phyloP scores from a whole-genome alignment of 2,329 filamentous ascomycete genomes.

The Monosporascus sp. region DNA sequence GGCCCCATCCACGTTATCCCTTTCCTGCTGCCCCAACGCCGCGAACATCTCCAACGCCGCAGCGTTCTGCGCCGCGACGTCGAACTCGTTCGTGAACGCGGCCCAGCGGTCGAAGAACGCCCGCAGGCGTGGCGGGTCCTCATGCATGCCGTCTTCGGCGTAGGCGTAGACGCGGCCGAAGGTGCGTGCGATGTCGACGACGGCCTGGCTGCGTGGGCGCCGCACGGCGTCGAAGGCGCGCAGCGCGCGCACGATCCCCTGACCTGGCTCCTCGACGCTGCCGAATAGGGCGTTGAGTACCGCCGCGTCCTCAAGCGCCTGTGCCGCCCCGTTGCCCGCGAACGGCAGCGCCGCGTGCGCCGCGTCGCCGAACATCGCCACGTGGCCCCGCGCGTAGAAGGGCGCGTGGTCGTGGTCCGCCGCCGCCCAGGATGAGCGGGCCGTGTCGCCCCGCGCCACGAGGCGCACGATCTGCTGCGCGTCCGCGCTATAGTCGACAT shows the following conservation, averaged over 20 bases:
- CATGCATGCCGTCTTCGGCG: slow-evolving; percentile 23
- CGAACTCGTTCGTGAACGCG: slow-evolving; percentile 25
- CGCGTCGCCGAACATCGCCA: slow-evolving; percentile 29
- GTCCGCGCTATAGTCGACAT: slow-evolving; percentile 25
- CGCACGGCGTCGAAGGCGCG: slow-evolving; percentile 23
- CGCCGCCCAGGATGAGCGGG: slow-evolving; percentile 23
- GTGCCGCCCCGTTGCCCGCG: slow-evolving; percentile 30
- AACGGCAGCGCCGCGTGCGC: slow-evolving; percentile 31
- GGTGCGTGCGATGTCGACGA: slow-evolving; percentile 24
- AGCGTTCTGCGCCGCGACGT: slow-evolving; percentile 24
- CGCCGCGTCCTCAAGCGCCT: slow-evolving; percentile 32
- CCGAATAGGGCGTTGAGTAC: slow-evolving; percentile 23
- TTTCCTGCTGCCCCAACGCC: neutral
- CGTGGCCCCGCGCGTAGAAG: slow-evolving; percentile 17
- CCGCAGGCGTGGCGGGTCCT: slow-evolving; percentile 22
- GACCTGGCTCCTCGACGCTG: slow-evolving; percentile 4
- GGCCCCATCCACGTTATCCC: neutral
- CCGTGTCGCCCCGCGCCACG: slow-evolving; percentile 22
- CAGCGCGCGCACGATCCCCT: slow-evolving; percentile 17
- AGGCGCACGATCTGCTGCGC: slow-evolving; percentile 26
- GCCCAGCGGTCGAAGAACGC: slow-evolving; percentile 22
- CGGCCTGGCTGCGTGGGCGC: slow-evolving; percentile 23
- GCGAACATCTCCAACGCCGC: slow-evolving; percentile 13
- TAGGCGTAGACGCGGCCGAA: slow-evolving; percentile 24
- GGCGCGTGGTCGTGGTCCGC: slow-evolving; percentile 30